Evolutionary conservation across 331 rosid species (phyloP).

Genomic region (Rhamnella rubrinervis): DNA sequence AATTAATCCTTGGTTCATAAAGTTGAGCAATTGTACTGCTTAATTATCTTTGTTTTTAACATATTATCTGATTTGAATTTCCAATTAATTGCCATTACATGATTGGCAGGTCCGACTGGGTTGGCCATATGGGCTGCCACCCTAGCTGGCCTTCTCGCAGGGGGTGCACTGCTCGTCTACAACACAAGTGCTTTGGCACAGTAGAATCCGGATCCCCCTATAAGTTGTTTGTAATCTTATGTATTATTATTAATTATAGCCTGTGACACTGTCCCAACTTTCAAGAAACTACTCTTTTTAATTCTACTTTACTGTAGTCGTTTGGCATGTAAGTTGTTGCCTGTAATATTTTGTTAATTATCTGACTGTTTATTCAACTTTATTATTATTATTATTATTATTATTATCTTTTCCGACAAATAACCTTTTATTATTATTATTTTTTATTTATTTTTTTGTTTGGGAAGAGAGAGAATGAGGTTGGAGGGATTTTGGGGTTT

Average conservation of each 20-base stretch:
- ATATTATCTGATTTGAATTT: neutral
- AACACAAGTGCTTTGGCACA: slow-evolving; percentile 91
- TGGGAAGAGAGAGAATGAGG: neutral
- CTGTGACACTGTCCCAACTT: neutral
- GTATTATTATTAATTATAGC: slow-evolving; percentile 8
- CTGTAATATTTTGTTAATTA: slow-evolving; percentile 3
- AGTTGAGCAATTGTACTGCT: neutral
- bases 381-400: no score
- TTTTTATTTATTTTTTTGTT: neutral
- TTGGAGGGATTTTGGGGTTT: no score
- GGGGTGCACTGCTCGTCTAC: slow-evolving; percentile 96
- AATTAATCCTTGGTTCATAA: no score
- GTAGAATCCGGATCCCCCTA: slow-evolving; percentile 37
- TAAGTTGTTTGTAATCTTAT: slow-evolving; percentile 1
- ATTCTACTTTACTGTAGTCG: slow-evolving; percentile 10
- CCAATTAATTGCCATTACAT: neutral
- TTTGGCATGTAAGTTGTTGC: slow-evolving; percentile 19
- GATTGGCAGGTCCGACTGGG: slow-evolving; percentile 71
- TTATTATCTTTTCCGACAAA: no score
- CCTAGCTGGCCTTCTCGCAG: slow-evolving; percentile 77
- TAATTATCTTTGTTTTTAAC: neutral
- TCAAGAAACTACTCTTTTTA: slow-evolving; percentile 1
- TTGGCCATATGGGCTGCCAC: slow-evolving; percentile 98
- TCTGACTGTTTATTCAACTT: neutral
- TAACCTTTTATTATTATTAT: neutral